A percentile compares a stretch with the other conserved stretches of the same genome.
phyloP scores from a whole-genome alignment of 768 basidiomycete species.

The Russula earlei region DNA sequence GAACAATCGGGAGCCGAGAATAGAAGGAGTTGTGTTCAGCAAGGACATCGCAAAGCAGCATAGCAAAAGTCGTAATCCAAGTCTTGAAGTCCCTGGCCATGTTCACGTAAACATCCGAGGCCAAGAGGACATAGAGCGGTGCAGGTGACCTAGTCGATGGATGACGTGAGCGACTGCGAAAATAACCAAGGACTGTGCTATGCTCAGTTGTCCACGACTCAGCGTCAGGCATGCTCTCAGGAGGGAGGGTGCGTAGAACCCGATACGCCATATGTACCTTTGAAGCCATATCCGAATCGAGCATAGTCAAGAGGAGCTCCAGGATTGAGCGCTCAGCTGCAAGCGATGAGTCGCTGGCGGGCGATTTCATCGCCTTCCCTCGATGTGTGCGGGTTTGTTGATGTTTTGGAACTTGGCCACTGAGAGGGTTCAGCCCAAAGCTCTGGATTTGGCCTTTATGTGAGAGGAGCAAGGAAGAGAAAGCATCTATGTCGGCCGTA shows the following conservation, averaged over 20 bases:
- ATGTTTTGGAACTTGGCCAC: constrained; percentile 34
- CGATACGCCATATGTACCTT: constrained; percentile 18
- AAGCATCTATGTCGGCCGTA: constrained; percentile 62
- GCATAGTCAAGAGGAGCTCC: constrained; percentile 17
- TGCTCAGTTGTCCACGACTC: constrained; percentile 16
- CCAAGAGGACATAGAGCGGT: constrained; percentile 33
- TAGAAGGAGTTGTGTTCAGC: constrained; percentile 51
- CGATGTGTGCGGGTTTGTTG: constrained; percentile 22
- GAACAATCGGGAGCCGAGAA: constrained; percentile 51
- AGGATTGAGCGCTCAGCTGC: constrained; percentile 13
- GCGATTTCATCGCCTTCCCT: not conserved
- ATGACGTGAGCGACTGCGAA: constrained; percentile 22
- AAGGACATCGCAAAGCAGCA: constrained; percentile 50
- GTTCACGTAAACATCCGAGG: constrained; percentile 29
- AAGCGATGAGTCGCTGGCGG: constrained; percentile 28
- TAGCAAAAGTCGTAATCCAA: constrained; percentile 58
- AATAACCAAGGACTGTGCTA: constrained; percentile 21
- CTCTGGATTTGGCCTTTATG: constrained; percentile 54
- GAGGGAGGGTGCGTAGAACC: constrained; percentile 13
- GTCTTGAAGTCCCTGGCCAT: constrained; percentile 40
- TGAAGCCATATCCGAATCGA: constrained; percentile 15
- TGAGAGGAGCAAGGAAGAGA: constrained; percentile 51
- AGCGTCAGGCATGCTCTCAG: constrained; percentile 9
- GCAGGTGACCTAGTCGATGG: constrained; percentile 23
- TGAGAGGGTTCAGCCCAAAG: constrained; percentile 43